A percentile compares a stretch with the other conserved stretches of the same genome.
Conservation (phyloP, 116 monocot genomes). For the Thalassia testudinum region DNA sequence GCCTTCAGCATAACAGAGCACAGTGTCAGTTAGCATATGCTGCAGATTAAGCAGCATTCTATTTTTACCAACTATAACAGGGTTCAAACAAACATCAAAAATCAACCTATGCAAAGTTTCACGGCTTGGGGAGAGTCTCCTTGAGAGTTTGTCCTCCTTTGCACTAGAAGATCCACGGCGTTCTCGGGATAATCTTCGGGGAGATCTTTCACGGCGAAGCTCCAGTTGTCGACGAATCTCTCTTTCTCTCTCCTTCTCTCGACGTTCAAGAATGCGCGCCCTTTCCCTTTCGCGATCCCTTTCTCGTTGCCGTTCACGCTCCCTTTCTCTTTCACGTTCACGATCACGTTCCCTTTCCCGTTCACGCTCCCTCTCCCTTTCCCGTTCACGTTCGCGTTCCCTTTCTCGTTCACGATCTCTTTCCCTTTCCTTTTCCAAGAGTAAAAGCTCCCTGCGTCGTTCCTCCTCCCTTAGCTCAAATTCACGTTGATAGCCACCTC, state of each 20-base stretch:
- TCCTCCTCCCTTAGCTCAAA: slow-evolving; percentile 80
- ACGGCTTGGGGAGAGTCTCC: slow-evolving; percentile 45
- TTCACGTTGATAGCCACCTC: slow-evolving; percentile 45
- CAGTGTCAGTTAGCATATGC: slow-evolving; percentile 60
- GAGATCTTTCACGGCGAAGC: slow-evolving; percentile 29
- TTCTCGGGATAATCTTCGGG: slow-evolving; percentile 37
- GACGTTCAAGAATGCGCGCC: slow-evolving; percentile 26
- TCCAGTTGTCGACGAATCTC: slow-evolving; percentile 49
- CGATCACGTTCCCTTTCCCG: slow-evolving; percentile 10
- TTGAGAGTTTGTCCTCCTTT: slow-evolving; percentile 38
- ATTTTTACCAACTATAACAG: slow-evolving; percentile 31
- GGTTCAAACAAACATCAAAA: slow-evolving; percentile 40
- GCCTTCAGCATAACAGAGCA: slow-evolving; percentile 88
- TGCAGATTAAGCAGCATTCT: slow-evolving; percentile 66
- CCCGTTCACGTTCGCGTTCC: slow-evolving; percentile 19
- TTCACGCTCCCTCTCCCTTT: slow-evolving; percentile 12
- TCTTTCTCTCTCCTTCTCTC: slow-evolving; percentile 51
- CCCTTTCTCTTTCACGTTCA: slow-evolving; percentile 13
- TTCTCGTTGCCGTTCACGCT: slow-evolving; percentile 25
- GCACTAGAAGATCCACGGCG: slow-evolving; percentile 46
- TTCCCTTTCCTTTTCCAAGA: slow-evolving; percentile 49
- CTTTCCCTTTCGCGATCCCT: slow-evolving; percentile 31
- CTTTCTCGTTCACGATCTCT: slow-evolving; percentile 20
- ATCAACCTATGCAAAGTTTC: slow-evolving; percentile 84
- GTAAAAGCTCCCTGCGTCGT: slow-evolving; percentile 54